Evolutionary conservation across 495 filamentous ascomycete genomes (phyloP).

Genomic region (Tuber brumale): DNA sequence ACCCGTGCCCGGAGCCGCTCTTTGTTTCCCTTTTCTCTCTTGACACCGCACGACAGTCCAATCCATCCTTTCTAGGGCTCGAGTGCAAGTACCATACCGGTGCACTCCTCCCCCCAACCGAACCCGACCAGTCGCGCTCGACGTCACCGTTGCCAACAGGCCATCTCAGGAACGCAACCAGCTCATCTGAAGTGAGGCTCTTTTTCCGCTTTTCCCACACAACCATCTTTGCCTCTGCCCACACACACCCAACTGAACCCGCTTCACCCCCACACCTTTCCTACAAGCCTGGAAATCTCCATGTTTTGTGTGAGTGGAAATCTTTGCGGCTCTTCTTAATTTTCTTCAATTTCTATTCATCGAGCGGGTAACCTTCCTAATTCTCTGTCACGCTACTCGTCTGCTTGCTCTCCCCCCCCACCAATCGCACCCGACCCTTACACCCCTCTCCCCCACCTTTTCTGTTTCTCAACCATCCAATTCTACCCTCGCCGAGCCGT

Average conservation of each 20-base stretch:
- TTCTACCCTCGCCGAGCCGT: constrained; percentile 11
- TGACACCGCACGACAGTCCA: constrained; percentile 37
- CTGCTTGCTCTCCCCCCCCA: constrained; percentile 7
- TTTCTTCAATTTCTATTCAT: constrained; percentile 30
- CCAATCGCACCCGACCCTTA: constrained; percentile 14
- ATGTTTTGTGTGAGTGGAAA: constrained; percentile 44
- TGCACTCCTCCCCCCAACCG: background rate
- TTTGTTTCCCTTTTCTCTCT: constrained; percentile 44
- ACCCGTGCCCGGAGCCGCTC: constrained; percentile 42
- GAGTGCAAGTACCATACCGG: background rate
- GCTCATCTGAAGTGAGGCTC: constrained; percentile 33
- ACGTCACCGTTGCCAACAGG: constrained; percentile 2
- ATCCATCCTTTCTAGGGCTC: constrained; percentile 28
- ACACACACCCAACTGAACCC: constrained; percentile 19
- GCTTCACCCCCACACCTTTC: constrained; percentile 19
- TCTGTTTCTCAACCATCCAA: constrained; percentile 18
- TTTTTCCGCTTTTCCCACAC: constrained; percentile 17
- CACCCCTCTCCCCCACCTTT: constrained; percentile 29
- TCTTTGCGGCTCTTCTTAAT: constrained; percentile 44
- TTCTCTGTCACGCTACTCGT: constrained; percentile 15
- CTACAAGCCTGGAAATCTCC: constrained; percentile 33
- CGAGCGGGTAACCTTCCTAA: constrained; percentile 34
- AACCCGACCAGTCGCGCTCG: background rate
- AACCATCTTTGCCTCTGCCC: constrained; percentile 26
- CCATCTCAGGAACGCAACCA: constrained; percentile 5